Conservation (phyloP, 139 green algal genomes). For the Dunaliella primolecta region DNA sequence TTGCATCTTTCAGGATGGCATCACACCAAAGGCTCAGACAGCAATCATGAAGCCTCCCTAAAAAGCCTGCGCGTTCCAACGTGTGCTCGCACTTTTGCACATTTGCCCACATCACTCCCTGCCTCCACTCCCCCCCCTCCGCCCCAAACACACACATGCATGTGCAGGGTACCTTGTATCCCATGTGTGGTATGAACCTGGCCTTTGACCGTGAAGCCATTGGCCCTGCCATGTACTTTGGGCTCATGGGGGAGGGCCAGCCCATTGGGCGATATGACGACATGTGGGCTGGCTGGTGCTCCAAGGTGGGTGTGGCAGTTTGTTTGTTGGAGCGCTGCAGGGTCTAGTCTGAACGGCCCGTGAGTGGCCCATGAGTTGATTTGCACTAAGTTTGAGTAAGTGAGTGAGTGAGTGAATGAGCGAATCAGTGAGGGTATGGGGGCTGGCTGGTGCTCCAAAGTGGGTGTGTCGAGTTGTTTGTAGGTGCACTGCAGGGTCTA, state of each 20-base stretch:
- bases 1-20: no score
- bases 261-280: slow-evolving; percentile 94
- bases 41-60: no score
- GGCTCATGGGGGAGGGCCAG: slow-evolving; percentile 95
- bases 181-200: slow-evolving; percentile 98
- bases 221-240: slow-evolving; percentile 96
- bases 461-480: slow-evolving; percentile 14
- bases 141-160: not conserved
- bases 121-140: no score
- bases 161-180: slow-evolving; percentile 77
- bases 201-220: slow-evolving; percentile 89
- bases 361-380: no score
- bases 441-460: slow-evolving; percentile 94
- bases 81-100: no score
- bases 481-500: not conserved
- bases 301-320: slow-evolving; percentile 58
- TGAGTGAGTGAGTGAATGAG: no score
- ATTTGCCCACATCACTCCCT: no score
- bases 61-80: no score
- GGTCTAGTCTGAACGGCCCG: no score
- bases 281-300: slow-evolving; percentile 98
- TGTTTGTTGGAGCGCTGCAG: not conserved
- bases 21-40: no score
- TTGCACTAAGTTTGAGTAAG: no score
- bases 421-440: slow-evolving; percentile 99